Conservation (phyloP, 192 early-diverging fungal genomes). For the Coemansia sp. region DNA sequence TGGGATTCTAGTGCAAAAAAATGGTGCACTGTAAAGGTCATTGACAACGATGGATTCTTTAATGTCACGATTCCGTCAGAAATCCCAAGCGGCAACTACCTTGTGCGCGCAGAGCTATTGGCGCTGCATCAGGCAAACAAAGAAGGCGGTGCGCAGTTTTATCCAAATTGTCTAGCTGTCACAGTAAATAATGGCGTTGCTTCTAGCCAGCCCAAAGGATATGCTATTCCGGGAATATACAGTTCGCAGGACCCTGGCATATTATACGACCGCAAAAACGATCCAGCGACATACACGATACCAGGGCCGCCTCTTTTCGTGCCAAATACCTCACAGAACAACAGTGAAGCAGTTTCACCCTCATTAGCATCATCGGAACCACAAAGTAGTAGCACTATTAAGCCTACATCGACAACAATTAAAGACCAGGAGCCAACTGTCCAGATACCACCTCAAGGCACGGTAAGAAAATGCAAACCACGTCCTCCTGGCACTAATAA, state of each 20-base stretch:
- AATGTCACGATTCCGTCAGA: slow-evolving; percentile 5
- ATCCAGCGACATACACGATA: slow-evolving; percentile 7
- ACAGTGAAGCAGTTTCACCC: background rate
- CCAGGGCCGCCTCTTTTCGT: slow-evolving; percentile 2
- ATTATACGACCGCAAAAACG: slow-evolving; percentile 4
- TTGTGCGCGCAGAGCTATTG: slow-evolving; percentile 16
- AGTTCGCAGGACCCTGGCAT: slow-evolving; percentile 8
- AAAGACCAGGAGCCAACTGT: no score
- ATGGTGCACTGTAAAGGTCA: slow-evolving; percentile 11
- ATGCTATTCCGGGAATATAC: slow-evolving; percentile 17
- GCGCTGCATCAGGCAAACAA: slow-evolving; percentile 2
- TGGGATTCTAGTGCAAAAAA: background rate
- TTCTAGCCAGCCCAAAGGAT: background rate
- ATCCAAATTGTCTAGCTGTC: slow-evolving; percentile 9
- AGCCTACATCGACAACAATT: background rate
- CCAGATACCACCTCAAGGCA: background rate
- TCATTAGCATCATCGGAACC: no score
- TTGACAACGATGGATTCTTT: slow-evolving; percentile 6
- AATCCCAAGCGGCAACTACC: slow-evolving; percentile 12
- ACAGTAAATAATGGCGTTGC: background rate
- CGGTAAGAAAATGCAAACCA: background rate
- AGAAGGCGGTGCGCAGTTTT: slow-evolving; percentile 9
- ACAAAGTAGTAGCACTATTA: background rate
- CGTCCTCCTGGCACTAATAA: background rate
- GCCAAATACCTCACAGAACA: background rate